Base-by-base conservation (phyloP, 192 early-diverging fungal species). In the Paraglomus occultum region DNA sequence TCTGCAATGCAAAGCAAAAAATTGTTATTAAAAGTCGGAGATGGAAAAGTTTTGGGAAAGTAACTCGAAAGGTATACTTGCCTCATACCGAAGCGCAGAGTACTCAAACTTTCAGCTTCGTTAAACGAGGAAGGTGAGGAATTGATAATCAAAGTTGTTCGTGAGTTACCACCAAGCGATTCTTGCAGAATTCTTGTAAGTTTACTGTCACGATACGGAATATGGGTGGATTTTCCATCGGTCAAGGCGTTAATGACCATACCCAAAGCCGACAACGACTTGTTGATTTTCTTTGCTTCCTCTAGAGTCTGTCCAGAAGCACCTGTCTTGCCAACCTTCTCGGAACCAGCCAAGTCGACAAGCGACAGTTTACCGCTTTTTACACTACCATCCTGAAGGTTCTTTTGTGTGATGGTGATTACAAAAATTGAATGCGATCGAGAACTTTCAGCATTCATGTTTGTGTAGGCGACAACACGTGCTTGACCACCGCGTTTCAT, bases 271-370 rank as follows among this genome's bases (percentile, higher is more conserved):
- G 96, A 94, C 6, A 99, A 83, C 0, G 95, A 97, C 78, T 96
- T 97, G 85, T 99, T 99, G 85, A 99, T 99, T 81, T 96, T 99
- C 79, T 99, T 99, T 72, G 98, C 98, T 74, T 99, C 98, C 77
- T 99, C 98, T 42, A 99, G 78, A 1, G 95, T 97, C 77, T 99
- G 98, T 42, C 98, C 96, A 1, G 94, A 92, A 6, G 97, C 97
- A 54, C 95, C 96, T 39, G 97, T 99, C 77, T 99, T 99, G 51
- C 89, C 91, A 31, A 92, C 89, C 81, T 98, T 99, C 84, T 99
- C 96, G 17, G 95, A 98, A 72, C 98, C 98, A 20, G 98, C 98
- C 75, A 99, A 82, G 91, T 99, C 98, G 44, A 98, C 98, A 51
- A 99, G 82, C 60, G 91, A 98, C 55, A 98, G 82, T 64, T 94